Evolutionary conservation across 2,329 filamentous ascomycete species (phyloP).

Genomic region (Microcyclosporella mali): DNA sequence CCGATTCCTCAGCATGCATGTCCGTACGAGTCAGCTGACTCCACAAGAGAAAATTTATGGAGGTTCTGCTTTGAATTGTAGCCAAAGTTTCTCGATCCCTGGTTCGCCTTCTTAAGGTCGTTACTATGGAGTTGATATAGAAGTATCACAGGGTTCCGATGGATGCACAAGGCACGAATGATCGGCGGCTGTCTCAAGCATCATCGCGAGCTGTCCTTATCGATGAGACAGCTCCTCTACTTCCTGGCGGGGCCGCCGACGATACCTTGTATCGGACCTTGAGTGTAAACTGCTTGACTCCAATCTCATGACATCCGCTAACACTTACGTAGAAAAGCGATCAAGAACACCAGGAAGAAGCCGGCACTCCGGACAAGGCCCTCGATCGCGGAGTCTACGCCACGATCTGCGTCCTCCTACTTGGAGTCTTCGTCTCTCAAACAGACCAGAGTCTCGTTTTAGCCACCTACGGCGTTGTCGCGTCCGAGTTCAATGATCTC

Average conservation of each 20-base stretch:
- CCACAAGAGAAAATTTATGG: too few relatives aligned
- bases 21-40: too few relatives aligned
- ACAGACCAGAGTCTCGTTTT: slow-evolving; percentile 60
- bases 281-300: slow-evolving; percentile 15
- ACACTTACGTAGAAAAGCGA: slow-evolving; percentile 9
- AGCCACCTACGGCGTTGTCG: slow-evolving; percentile 55
- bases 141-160: too few relatives aligned
- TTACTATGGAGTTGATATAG: too few relatives aligned
- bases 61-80: too few relatives aligned
- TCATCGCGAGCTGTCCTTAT: too few relatives aligned
- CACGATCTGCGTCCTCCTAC: slow-evolving; percentile 28
- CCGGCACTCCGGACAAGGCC: slow-evolving; percentile 3
- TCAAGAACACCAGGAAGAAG: slow-evolving; percentile 11
- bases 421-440: slow-evolving; percentile 60
- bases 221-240: slow-evolving; percentile 12
- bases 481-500: slow-evolving; percentile 41
- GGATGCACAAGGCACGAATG: too few relatives aligned
- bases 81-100: too few relatives aligned
- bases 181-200: too few relatives aligned
- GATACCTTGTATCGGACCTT: slow-evolving; percentile 17
- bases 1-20: too few relatives aligned
- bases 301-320: not conserved
- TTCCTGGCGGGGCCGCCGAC: slow-evolving; percentile 9
- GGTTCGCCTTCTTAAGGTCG: too few relatives aligned
- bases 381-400: slow-evolving; percentile 17